phyloP scores from a whole-genome alignment of 2,329 filamentous ascomycete genomes.

The Colletotrichum aenigma region DNA sequence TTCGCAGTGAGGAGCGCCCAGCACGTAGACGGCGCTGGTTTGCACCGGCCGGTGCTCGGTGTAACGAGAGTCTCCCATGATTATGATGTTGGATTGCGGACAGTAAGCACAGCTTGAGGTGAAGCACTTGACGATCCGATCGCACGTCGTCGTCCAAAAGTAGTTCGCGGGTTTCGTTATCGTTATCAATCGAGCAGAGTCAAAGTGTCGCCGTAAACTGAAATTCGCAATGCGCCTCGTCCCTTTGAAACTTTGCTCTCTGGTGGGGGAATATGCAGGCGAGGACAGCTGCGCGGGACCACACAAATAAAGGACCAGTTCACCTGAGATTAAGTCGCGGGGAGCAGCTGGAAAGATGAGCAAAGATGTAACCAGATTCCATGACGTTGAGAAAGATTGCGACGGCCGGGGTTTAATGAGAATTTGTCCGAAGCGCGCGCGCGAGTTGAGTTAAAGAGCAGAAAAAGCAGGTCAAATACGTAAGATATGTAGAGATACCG shows the following conservation, averaged over 20 bases:
- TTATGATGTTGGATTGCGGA: neutral
- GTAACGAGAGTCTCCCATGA: constrained; percentile 18
- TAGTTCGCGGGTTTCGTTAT: constrained; percentile 4
- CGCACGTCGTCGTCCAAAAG: neutral
- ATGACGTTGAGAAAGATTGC: constrained; percentile 16
- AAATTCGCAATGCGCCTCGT: neutral
- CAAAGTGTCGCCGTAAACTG: neutral
- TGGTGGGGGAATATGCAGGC: neutral
- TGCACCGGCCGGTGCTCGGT: constrained; percentile 48
- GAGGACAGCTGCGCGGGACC: neutral
- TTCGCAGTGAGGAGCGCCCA: constrained; percentile 40
- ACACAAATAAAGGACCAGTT: neutral
- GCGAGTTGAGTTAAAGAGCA: neutral
- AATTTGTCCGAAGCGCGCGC: constrained; percentile 15
- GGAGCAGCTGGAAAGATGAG: neutral
- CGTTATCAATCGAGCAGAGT: neutral
- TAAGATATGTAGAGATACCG: constrained; percentile 16
- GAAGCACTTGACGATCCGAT: neutral
- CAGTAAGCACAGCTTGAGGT: neutral
- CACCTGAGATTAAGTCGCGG: constrained; percentile 6
- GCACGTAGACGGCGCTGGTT: constrained; percentile 55
- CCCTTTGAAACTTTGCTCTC: neutral
- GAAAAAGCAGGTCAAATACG: constrained; percentile 15
- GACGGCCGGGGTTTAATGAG: neutral
- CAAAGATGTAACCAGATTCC: neutral